Base-by-base conservation (phyloP, 257 asterid genomes). In the Plantago elongata region DNA sequence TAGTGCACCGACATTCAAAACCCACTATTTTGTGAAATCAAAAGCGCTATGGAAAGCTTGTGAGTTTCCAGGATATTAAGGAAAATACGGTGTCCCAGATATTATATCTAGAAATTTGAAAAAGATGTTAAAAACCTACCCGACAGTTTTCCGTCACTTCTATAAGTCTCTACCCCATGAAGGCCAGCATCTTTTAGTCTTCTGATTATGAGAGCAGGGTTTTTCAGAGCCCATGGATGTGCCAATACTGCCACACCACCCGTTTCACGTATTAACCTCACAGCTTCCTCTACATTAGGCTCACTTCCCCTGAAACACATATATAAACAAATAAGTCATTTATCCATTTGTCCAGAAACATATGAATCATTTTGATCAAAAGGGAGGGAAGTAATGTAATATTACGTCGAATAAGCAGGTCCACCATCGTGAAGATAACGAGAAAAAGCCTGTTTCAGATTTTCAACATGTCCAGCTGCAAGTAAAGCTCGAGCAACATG, bases 401-500 rank as follows among this genome's bases (percentile, higher is more conserved):
- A 51, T 80, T 85, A 93, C 99, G 85, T 87, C 72, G 96, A 84
- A 78, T 93, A 89, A 63, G 99, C 99, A 49, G 99, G 99, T 69
- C 99, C 99, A 15, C 84, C 97, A 51, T 93, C 99, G 60, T 89
- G 78, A 68, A 93, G 97, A 78, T 89, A 93, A 51, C 87, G 80
- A 29, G 82, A 54, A 64, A 93, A 89, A 9, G 99, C 97, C 72
- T 89, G 97, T 71, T 81, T 89, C 60, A 93, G 87, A 75, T 84
- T 87, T 78, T 89, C 96, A 48, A 93, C 96, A 56, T 83, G 94
- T 58, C 99, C 99, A 27, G 96, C 97, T 79, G 87, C 99, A 48
- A 89, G 92, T 89, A 93, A 71, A 65, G 99, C 99, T 67, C 97
- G 97, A 15, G 99, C 99, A 38, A 93, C 81, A 62, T 93, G 99